Conservation (phyloP, 306 rosid genomes). For the Cajanus cajan region DNA sequence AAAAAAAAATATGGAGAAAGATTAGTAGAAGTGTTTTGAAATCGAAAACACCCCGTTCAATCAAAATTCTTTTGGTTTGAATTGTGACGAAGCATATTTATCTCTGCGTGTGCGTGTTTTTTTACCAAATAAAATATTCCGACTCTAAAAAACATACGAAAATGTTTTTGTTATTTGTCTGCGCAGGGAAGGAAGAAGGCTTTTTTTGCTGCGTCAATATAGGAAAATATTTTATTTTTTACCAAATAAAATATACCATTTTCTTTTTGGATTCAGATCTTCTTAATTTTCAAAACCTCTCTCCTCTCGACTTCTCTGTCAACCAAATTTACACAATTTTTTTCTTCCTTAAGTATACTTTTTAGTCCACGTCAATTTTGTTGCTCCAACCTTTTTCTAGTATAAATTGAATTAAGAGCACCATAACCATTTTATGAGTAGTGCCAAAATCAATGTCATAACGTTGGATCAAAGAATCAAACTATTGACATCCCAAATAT, state of each 20-base stretch:
- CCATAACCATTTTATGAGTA: too few relatives aligned
- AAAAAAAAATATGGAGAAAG: not conserved
- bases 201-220: not conserved
- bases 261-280: not conserved
- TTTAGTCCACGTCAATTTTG: too few relatives aligned
- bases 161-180: not conserved
- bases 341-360: too few relatives aligned
- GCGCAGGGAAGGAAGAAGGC: not conserved
- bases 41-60: slow-evolving; percentile 38
- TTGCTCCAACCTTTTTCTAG: too few relatives aligned
- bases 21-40: not conserved
- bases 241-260: not conserved
- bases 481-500: too few relatives aligned
- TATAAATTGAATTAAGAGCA: too few relatives aligned
- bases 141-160: not conserved
- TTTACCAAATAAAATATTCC: not conserved
- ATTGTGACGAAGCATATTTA: slow-evolving; percentile 34
- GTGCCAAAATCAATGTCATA: too few relatives aligned
- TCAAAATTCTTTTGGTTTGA: slow-evolving; percentile 1
- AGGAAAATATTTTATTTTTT: too few relatives aligned
- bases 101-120: too few relatives aligned
- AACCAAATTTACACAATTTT: not conserved
- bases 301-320: not conserved
- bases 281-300: not conserved
- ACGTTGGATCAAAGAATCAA: too few relatives aligned